Base-by-base conservation (phyloP, 108 stramenopile genomes). In the Conticribra weissflogii region DNA sequence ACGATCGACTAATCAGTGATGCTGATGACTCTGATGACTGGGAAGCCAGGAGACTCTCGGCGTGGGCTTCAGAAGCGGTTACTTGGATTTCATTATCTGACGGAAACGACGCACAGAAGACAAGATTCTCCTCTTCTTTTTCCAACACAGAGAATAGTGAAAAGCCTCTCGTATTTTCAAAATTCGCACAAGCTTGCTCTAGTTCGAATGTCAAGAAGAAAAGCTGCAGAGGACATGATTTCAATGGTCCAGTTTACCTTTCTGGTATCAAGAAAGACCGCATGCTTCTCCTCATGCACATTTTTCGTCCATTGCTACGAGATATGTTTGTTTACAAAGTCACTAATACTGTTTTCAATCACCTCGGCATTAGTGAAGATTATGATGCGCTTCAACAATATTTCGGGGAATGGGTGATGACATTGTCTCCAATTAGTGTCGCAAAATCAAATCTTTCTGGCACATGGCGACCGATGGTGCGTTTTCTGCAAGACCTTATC, bases 341-440 rank as follows among this genome's bases (percentile, higher is more conserved):
- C 2, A 88, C 89, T 8, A 76, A 84, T 61, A 72, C 82, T 17
- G 64, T 91, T 18, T 85, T 91, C 67, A 78, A 64, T 7, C 68
- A 74, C 27, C 76, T 93, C 51, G 88, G 92, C 8, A 78, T 86
- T 34, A 74, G 74, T 45, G 52, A 68, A 1, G 86, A 92, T 33
- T 63, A 68, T 34, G 88, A 82, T 41, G 85, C 82, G 52, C 54
- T 85, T 28, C 71, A 85, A 58, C 83, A 79, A 56, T 91, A 88
- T 57, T 90, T 90, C 74, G 92, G 92, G 25, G 92, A 94, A 59
- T 94, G 92, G 92, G 71, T 89, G 45, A 23, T 84, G 1, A 72
- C 78, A 9, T 75, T 91, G 24, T 46, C 85, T 12, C 74, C 83
- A 47, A 75, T 84, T 29, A 74, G 72, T 1, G 65, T 76, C 17